phyloP scores from a whole-genome alignment of 2,329 filamentous ascomycete genomes.

The Chrysosporium queenslandicum region DNA sequence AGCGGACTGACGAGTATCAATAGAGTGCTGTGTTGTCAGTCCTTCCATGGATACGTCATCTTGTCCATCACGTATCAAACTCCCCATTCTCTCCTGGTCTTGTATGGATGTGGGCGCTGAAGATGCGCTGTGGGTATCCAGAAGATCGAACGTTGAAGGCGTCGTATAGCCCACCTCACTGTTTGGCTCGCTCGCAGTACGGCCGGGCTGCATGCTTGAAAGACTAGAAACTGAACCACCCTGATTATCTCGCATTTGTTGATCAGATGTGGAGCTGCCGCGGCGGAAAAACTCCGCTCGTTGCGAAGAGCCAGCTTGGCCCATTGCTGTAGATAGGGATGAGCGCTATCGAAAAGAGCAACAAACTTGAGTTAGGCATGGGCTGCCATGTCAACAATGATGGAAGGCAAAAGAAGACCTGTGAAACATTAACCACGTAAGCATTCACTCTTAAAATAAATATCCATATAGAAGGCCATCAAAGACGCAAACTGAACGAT shows the following conservation, averaged over 20 bases:
- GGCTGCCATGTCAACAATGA: slow-evolving; percentile 7
- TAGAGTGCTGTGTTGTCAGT: slow-evolving; percentile 24
- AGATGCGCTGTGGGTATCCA: not conserved
- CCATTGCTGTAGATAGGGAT: slow-evolving; percentile 4
- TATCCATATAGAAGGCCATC: no score
- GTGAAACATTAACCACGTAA: not conserved
- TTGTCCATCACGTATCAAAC: not conserved
- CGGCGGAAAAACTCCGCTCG: slow-evolving; percentile 8
- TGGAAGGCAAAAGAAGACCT: not conserved
- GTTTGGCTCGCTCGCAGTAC: not conserved
- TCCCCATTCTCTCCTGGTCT: not conserved
- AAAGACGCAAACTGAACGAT: no score
- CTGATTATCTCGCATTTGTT: not conserved
- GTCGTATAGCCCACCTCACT: not conserved
- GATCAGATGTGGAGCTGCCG: not conserved
- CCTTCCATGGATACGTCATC: slow-evolving; percentile 17
- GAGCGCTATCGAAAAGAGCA: slow-evolving; percentile 5
- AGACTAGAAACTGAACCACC: not conserved
- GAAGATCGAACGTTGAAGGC: not conserved
- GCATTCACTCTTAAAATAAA: not conserved
- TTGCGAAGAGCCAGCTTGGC: slow-evolving; percentile 14
- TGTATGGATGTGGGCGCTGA: not conserved
- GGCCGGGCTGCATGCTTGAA: not conserved
- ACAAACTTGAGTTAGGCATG: slow-evolving; percentile 10
- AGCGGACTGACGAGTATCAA: slow-evolving; percentile 26